Evolutionary conservation across 495 filamentous ascomycete species (phyloP).

Genomic region (Xylaria sp.): DNA sequence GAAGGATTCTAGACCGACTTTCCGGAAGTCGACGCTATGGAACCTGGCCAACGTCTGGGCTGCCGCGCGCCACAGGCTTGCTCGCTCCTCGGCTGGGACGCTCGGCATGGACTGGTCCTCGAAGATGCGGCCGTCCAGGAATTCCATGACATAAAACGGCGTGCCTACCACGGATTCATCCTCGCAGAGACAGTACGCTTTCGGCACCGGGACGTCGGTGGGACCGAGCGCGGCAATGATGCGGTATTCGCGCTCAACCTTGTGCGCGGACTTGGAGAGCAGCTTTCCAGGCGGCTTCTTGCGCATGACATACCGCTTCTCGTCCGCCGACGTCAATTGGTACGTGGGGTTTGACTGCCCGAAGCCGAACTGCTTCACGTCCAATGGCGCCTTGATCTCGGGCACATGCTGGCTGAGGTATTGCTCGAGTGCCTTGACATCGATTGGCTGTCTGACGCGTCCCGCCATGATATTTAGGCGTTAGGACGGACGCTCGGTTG

Average conservation of each 20-base stretch:
- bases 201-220: constrained; percentile 87
- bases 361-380: constrained; percentile 95
- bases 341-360: constrained; percentile 98
- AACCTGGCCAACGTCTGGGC: constrained; percentile 83
- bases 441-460: constrained; percentile 84
- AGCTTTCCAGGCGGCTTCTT: constrained; percentile 96
- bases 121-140: constrained; percentile 89
- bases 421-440: constrained; percentile 74
- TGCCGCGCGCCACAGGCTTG: constrained; percentile 85
- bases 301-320: constrained; percentile 78
- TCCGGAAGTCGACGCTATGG: constrained; percentile 73
- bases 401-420: constrained; percentile 80
- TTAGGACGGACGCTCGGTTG: not conserved
- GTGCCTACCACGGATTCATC: constrained; percentile 82
- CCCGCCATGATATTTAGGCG: constrained; percentile 74
- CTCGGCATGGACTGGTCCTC: constrained; percentile 84
- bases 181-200: constrained; percentile 84
- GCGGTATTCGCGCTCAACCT: constrained; percentile 93
- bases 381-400: constrained; percentile 78
- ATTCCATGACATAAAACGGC: constrained; percentile 96
- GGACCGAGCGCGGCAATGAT: constrained; percentile 81
- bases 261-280: constrained; percentile 90
- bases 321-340: constrained; percentile 74
- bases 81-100: constrained; percentile 71
- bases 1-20: constrained; percentile 71